Evolutionary conservation across 106 monocot genomes (phyloP).

Genomic region (Amphibolis antarctica): DNA sequence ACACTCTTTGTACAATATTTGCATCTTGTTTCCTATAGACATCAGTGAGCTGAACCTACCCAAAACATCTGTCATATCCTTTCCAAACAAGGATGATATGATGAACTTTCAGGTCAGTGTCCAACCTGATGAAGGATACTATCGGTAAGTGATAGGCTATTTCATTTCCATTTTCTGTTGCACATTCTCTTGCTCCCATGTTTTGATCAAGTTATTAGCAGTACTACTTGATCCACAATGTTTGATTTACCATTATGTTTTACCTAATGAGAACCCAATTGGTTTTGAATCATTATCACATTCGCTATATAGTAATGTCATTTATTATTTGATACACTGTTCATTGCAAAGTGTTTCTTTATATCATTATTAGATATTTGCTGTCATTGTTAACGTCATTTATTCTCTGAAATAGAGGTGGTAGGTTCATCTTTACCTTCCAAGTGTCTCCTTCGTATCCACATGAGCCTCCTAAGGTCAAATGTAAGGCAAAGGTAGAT

Average conservation of each 20-base stretch:
- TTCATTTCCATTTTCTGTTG: not conserved
- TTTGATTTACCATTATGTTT: not conserved
- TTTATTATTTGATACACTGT: not conserved
- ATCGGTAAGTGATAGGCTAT: slow-evolving; percentile 38
- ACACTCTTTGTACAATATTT: too few species aligned
- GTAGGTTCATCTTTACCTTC: slow-evolving; percentile 62
- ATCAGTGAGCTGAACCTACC: slow-evolving; percentile 76
- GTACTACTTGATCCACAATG: not conserved
- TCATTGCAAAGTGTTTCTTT: not conserved
- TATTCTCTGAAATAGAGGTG: slow-evolving; percentile 29
- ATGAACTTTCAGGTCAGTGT: slow-evolving; percentile 77
- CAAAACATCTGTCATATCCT: slow-evolving; percentile 49
- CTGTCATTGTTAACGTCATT: not conserved
- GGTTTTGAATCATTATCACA: too few species aligned
- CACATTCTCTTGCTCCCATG: not conserved
- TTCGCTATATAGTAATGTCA: too few species aligned
- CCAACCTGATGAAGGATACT: slow-evolving; percentile 78
- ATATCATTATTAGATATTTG: too few species aligned
- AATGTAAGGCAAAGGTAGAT: slow-evolving; percentile 87
- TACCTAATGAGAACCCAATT: too few species aligned
- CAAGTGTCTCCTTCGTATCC: slow-evolving; percentile 76
- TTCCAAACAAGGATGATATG: slow-evolving; percentile 85
- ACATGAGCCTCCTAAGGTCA: slow-evolving; percentile 85
- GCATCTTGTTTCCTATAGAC: slow-evolving; percentile 21
- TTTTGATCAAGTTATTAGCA: not conserved